Conservation (phyloP, 1,284 basidiomycete genomes). For the Ceratobasidium sp. region DNA sequence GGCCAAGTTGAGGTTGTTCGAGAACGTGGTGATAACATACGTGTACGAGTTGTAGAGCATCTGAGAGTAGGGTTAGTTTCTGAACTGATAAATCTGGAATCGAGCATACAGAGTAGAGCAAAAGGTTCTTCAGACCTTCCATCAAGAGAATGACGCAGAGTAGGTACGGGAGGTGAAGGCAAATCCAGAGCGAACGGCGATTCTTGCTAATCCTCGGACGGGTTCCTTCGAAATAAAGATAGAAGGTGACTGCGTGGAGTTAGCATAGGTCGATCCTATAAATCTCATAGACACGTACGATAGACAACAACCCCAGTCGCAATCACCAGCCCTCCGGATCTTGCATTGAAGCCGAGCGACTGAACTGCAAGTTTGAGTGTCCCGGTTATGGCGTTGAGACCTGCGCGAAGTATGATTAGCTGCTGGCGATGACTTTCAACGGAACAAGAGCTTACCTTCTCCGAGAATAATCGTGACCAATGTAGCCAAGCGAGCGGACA, state of each 20-base stretch:
- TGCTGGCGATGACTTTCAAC: not conserved
- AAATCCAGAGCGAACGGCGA: constrained; percentile 30
- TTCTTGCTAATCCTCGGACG: constrained; percentile 34
- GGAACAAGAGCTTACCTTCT: constrained; percentile 10
- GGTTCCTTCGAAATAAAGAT: constrained; percentile 26
- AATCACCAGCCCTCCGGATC: constrained; percentile 3
- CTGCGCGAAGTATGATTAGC: not conserved
- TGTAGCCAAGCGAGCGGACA: constrained; percentile 27
- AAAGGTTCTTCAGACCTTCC: constrained; percentile 24
- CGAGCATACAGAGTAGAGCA: constrained; percentile 20
- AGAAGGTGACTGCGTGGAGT: constrained; percentile 17
- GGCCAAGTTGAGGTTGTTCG: not conserved
- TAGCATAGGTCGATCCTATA: no score
- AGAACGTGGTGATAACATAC: not conserved
- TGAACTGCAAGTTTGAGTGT: constrained; percentile 29
- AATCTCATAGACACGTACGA: not conserved
- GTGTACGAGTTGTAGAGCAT: constrained; percentile 13
- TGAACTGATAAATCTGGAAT: not conserved
- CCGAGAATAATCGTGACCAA: constrained; percentile 38
- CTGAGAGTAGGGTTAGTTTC: not conserved
- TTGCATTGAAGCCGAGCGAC: constrained; percentile 28
- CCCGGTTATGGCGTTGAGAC: constrained; percentile 36
- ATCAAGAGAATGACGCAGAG: constrained; percentile 23
- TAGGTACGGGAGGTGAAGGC: constrained; percentile 21
- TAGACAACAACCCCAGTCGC: constrained; percentile 15